Evolutionary conservation across 1,284 basidiomycete genomes (phyloP), one percentile per base, ranked within the genome.

Genomic region (Trametes pubescens): DNA sequence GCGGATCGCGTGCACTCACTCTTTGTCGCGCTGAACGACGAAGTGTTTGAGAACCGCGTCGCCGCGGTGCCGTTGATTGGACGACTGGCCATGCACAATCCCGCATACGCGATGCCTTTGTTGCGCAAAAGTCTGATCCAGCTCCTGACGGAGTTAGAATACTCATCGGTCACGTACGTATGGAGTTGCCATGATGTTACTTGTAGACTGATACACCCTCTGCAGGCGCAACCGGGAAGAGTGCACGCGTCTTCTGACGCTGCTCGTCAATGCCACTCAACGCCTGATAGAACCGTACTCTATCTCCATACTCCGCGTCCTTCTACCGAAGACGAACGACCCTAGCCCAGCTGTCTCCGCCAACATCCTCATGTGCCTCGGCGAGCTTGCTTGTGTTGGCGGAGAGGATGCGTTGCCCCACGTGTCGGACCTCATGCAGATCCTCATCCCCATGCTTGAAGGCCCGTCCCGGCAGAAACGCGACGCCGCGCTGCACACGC

Each of bases 91-190:
- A 89, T 91, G 73, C 94, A 98, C 79, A 99, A 99, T 73, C 98
- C 98, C 0, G 98, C 98, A 38, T 98, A 99, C 79, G 96, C 99
- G 35, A 99, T 99, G 93, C 97, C 98, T 4, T 97, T 95, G 7
- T 81, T 99, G 43, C 87, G 98, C 57, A 99, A 99, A 78, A 92
- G 96, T 2, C 83, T 99, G 60, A 98, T 99, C 65, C 97, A 99
- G 76, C 86, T 99, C 9, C 83, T 99, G 59, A 99, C 98, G 0
- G 98, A 99, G 78, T 82, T 99, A 52, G 97, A 99, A 78, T 99
- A 99, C 75, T 95, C 97, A 3, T 96, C 93, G 4, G 91, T 95
- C 60, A 87, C 88, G 92, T 95, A 53, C 26, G 70, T 67, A 1
- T 4, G 51, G 38, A 48, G 3, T 57, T 51, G 37, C 10, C 26